Base-by-base conservation (phyloP, 2,329 filamentous ascomycete species). In the Chaetomiaceae sp. region DNA sequence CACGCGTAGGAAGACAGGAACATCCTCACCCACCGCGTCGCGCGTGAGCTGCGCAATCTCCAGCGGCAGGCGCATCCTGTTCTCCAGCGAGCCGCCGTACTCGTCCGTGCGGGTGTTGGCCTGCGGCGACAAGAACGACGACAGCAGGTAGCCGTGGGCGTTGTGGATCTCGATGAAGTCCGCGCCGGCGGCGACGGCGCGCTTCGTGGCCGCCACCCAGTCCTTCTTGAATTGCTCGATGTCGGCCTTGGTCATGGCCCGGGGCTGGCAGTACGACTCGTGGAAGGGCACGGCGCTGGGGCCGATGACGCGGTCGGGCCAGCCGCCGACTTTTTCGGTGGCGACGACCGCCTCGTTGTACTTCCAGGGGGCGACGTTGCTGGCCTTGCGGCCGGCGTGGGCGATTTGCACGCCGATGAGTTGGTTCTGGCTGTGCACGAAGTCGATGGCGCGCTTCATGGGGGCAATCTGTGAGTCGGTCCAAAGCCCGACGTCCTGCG, bases 61-160 rank as follows among this genome's bases (percentile, higher is more conserved):
- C 2, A 89, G 67, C 0, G 79, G 76, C 6, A 93, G 67, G 0
- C 87, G 78, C 0, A 73, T 78, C 34, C 88, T 79, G 68, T 92
- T 91, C 69, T 87, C 83, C 56, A 86, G 85, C 40, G 72, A 78
- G 2, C 85, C 85, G 17, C 85, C 85, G 59, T 87, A 88, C 50
- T 74, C 61, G 62, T 87, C 85, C 0, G 74, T 86, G 14, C 88
- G 77, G 44, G 79, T 71, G 68, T 93, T 93, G n/a, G 75, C 74
- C 0, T 77, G 76, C 0, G 87, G 86, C 0, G 80, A 83, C 3
- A 90, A 54, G 72, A 92, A 93, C 2, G 73, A 70, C 59, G 83
- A 81, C 0, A 92, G 70, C 0, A 93, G 76, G 63, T 91, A 93
- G 1, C 88, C 87, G 61, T 93, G 88, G 0, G 87, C 89, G 58